Evolutionary conservation across 2,329 filamentous ascomycete species (phyloP), one percentile per base, ranked within the genome.

Genomic region (Pseudogymnoascus sp.): DNA sequence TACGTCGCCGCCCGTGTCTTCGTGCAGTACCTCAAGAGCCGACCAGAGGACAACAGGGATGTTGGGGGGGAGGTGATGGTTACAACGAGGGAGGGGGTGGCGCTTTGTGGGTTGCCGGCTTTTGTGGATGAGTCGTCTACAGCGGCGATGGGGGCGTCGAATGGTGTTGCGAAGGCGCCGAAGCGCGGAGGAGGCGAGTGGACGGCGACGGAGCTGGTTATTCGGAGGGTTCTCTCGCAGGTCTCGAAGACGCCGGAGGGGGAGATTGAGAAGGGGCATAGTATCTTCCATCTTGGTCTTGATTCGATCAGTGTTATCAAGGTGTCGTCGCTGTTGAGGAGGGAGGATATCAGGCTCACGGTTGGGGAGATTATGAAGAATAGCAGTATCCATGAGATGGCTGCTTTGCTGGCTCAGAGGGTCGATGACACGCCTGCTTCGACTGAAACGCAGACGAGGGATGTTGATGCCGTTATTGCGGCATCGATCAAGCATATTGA

Each of bases 1-100:
- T 97, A 97, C 69, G 92, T 97, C n/a, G 89, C 93, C 9, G 91
- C 93, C 21, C 85, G 94, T 60, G 93, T 97, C 0, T 97, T 97
- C 71, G 88, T 97, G 6, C 93, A 97, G 73, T 97, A 95, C 70
- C 81, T 97, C n/a, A 97, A 96, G 75, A 94, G 90, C 62, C 83
- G 89, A n/a, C 91, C 92, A 0, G 88, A 93, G 31, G 93, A 97
- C 74, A 85, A 81, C 71, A 90, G 85, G 74, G n/a, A 76, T 0
- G 75, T 81, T 0, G 69, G 82, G 0, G 70, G 75, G 2, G 76
- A 83, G 1, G 75, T 87, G 0, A 74, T 94, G 1, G 72, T 75
- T 0, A 86, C 88, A 55, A 73, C 76, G 1, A 74, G 75, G 0
- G 67, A 78, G 0, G 76, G 76, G 0, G 81, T 87, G 3, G 87